Evolutionary conservation across 176 grass and related monocot genomes (phyloP), one percentile per base, ranked within the genome.

Genomic region (Zea luxurians): DNA sequence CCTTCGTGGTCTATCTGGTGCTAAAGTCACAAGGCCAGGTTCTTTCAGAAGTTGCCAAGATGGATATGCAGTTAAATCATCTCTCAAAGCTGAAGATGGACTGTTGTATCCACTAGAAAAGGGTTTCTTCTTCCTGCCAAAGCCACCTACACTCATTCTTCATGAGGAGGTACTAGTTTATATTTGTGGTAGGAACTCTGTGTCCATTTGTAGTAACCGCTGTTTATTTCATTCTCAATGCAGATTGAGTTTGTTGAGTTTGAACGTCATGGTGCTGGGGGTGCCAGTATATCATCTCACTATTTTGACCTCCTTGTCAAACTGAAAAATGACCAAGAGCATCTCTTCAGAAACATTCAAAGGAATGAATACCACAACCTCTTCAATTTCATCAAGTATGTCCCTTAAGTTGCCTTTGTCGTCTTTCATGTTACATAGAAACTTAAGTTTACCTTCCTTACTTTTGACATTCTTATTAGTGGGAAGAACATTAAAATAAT

Each of bases 41-140:
- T 82, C 85, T 54, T 99, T 99, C 73, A 90, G 92, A 70, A 99
- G 90, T 81, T 90, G 78, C 81, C 88, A 95, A 81, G 88, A 89
- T 89, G 95, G 95, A 71, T 99, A 99, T 83, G 96, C 96, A 83
- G 96, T 99, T 76, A 99, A 99, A 91, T 99, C 96, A 55, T 99
- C 96, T 76, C 88, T 99, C 20, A 99, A 99, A 90, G 96, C 96
- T 81, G 96, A 99, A 93, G 96, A 99, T 83, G 96, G 96, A 72
- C 60, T 95, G 48, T 61, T 99, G 71, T 99, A 99, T 83, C 96
- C 96, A 37, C 96, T 99, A 78, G 96, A 99, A 80, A 99, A 93
- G 82, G 86, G 90, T 66, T 95, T 99, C 78, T 99, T 99, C 92
- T 99, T 99, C 80, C 86, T 99, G 36, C 96, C 96, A 13, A 99